Evolutionary conservation across 257 asterid species (phyloP), one percentile per base, ranked within the genome.

Genomic region (Ehretia macrophylla): DNA sequence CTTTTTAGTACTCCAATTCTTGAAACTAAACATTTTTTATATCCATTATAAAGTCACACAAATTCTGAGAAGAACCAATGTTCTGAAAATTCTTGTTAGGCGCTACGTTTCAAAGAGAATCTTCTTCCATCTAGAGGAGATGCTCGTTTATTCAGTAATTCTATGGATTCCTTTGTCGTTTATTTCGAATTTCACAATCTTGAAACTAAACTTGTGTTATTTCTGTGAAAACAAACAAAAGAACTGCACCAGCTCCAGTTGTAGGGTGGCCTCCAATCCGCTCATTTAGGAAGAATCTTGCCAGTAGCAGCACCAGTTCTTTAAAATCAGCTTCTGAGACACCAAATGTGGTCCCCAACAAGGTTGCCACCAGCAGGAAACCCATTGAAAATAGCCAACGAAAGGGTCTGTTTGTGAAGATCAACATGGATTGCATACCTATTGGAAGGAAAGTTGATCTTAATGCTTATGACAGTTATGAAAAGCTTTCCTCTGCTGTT

Each of bases 211-310:
- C 17, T 22, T 54, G 4, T 22, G 40, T 40, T 20, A 39, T 44
- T 54, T 56, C 17, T 22, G 49, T 22, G 3, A 22, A 23, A 40
- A n/a, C n/a, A 16, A 50, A 50, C 51, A n/a, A 70, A 42, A 90
- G 97, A 77, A 79, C 77, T 73, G 92, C 94, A 38, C 91, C 94
- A 54, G 78, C 88, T 58, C 73, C 95, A 54, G 96, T 65, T 40
- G 99, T 88, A 75, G 99, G 99, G 20, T 92, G 99, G 99, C 99
- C 99, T 49, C 99, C 99, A 23, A 51, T 92, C 57, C 83, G 97
- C 22, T 83, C 96, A 12, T 90, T 78, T 62, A 71, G 96, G 55
- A 90, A 81, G 69, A 90, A 85, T 63, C 74, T 87, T 55, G 83
- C 90, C 27, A 81, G 71, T 22, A 27, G 35, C 35, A 76, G 81